phyloP scores from a whole-genome alignment of 352 stramenopile genomes.

The Phytophthora citrophthora region DNA sequence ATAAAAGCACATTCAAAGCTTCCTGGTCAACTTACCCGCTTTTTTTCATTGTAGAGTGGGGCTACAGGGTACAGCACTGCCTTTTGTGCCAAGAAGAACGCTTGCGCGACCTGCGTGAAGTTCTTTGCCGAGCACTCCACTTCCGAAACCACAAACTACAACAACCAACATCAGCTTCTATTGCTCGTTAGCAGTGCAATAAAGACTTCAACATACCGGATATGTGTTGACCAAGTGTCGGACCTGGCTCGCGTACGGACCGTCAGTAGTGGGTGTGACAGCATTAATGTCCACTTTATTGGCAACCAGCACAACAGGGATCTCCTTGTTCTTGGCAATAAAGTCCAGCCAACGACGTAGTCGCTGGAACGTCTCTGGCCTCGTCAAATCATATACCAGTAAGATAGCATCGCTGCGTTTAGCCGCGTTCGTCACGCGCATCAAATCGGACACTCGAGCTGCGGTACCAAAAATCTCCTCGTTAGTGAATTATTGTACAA shows the following conservation, averaged over 20 bases:
- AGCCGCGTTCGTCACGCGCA: conserved; percentile 83
- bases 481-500: not conserved
- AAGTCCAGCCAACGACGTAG: conserved; percentile 86
- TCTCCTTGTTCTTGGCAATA: conserved; percentile 86
- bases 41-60: conserved; percentile 89
- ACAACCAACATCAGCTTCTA: not conserved
- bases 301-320: conserved; percentile 88
- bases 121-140: conserved; percentile 90
- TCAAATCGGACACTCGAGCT: conserved; percentile 82
- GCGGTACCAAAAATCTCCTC: conserved; percentile 4
- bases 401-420: conserved; percentile 89
- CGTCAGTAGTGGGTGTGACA: conserved; percentile 62
- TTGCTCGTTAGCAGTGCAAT: not conserved
- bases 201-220: conserved; percentile 40
- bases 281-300: conserved; percentile 90
- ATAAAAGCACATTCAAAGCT: not conserved
- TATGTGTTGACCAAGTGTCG: conserved; percentile 75
- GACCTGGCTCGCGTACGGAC: conserved; percentile 75
- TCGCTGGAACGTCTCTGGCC: conserved; percentile 85
- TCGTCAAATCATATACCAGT: conserved; percentile 87
- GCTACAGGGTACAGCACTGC: conserved; percentile 89
- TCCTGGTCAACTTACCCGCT: conserved; percentile 48
- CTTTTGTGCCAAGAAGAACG: conserved; percentile 90
- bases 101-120: conserved; percentile 88
- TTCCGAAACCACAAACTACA: conserved; percentile 81